phyloP scores from a whole-genome alignment of 345 rosid species.

The Capsella bursapastoris region DNA sequence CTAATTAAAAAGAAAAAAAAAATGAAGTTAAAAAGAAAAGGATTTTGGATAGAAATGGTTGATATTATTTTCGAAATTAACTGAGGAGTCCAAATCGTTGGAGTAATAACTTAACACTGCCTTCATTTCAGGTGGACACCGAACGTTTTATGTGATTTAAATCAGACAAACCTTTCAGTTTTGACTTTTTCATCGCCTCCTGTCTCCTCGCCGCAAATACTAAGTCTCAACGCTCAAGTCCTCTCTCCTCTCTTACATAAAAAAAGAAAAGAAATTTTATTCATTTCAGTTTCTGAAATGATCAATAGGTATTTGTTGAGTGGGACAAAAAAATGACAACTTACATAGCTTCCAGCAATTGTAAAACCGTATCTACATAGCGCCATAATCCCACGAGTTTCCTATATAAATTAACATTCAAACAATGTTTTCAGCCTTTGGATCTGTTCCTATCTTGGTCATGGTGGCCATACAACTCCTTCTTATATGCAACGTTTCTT shows the following conservation, averaged over 20 bases:
- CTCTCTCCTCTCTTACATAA: neutral
- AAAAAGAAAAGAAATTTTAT: too few relatives aligned
- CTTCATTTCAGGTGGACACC: neutral
- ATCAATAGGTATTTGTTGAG: neutral
- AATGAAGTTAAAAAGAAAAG: too few relatives aligned
- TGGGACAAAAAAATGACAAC: neutral
- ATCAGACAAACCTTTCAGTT: neutral
- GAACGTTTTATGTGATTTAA: neutral
- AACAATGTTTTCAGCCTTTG: neutral
- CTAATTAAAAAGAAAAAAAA: too few relatives aligned
- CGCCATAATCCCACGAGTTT: too few relatives aligned
- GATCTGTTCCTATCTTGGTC: neutral
- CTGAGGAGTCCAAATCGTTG: too few relatives aligned
- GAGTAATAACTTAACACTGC: neutral
- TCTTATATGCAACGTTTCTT: neutral
- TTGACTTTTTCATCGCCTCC: conserved; percentile 13
- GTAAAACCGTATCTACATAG: too few relatives aligned
- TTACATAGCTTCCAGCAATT: too few relatives aligned
- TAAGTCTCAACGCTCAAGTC: neutral
- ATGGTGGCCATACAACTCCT: neutral
- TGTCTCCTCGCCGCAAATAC: neutral
- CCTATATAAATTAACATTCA: neutral
- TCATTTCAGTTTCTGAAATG: neutral
- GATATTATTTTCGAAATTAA: too few relatives aligned
- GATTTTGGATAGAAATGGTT: too few relatives aligned